These are phyloP conservation scores for Dendrocalamus sinicus DNA, from an alignment of 176 grass and related monocot species.

Conservation along the genomic window DNA sequence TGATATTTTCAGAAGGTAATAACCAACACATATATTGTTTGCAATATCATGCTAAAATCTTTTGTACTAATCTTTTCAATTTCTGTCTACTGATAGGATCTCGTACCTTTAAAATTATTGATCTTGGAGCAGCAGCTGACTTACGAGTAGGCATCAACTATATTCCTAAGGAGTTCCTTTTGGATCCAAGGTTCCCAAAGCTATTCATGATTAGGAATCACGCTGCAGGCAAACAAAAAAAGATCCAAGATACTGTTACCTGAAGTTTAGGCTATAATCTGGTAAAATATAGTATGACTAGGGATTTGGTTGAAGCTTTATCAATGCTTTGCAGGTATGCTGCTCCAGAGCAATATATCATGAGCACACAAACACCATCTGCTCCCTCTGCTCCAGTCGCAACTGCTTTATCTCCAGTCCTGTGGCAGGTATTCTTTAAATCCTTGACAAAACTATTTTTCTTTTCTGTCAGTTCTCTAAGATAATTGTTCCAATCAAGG, in stretches of 20 bases:
- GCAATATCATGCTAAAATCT: background rate
- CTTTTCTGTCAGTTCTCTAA: background rate
- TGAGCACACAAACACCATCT: constrained; percentile 98
- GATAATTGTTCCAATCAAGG: background rate
- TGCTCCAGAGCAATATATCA: constrained; percentile 98
- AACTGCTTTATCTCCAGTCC: constrained; percentile 88
- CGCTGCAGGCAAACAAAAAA: background rate
- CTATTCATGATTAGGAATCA: constrained; percentile 19
- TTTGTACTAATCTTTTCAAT: constrained; percentile 10
- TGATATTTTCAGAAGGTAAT: constrained; percentile 97
- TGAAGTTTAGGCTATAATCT: constrained; percentile 4
- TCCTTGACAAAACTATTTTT: background rate
- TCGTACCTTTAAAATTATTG: constrained; percentile 93
- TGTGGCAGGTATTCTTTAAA: constrained; percentile 79
- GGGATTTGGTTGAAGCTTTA: constrained; percentile 43
- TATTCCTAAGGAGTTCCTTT: constrained; percentile 96
- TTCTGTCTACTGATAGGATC: constrained; percentile 56
- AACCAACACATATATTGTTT: background rate
- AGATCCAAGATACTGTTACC: background rate
- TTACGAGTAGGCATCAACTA: constrained; percentile 98
- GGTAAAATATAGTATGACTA: constrained; percentile 16
- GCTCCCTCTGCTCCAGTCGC: constrained; percentile 96
- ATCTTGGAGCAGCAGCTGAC: constrained; percentile 96
- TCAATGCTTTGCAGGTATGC: constrained; percentile 70
- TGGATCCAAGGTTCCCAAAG: constrained; percentile 85